Conservation (phyloP, 306 rosid species). For the Pterocarpus santalinus region DNA sequence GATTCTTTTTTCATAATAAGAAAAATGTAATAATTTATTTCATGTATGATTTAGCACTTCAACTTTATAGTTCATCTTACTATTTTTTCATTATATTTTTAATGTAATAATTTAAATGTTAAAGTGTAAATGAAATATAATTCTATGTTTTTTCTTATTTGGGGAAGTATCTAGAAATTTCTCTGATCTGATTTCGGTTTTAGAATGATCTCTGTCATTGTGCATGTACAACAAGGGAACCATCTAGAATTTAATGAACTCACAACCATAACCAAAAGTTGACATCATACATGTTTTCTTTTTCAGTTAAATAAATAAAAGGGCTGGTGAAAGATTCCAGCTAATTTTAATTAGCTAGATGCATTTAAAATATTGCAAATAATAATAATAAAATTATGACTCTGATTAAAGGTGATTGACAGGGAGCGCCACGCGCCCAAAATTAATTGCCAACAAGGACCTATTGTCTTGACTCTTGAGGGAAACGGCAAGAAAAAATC, state of each 20-base stretch:
- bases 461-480: background rate
- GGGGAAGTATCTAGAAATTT: too few relatives aligned
- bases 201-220: background rate
- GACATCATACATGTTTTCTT: background rate
- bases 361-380: background rate
- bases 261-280: background rate
- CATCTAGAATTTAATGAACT: constrained; percentile 3
- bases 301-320: background rate
- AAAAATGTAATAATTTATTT: too few relatives aligned
- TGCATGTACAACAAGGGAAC: background rate
- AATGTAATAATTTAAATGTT: too few relatives aligned
- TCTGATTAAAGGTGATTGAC: constrained; percentile 40
- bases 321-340: background rate
- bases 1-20: too few relatives aligned
- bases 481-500: background rate
- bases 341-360: background rate
- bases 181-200: too few relatives aligned
- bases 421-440: constrained; percentile 37
- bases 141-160: too few relatives aligned
- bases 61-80: too few relatives aligned
- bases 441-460: constrained; percentile 40
- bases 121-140: too few relatives aligned
- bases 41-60: too few relatives aligned
- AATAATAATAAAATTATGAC: background rate
- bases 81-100: too few relatives aligned